Conservation (phyloP, 176 grass and related monocot genomes). For the Avena insularis region DNA sequence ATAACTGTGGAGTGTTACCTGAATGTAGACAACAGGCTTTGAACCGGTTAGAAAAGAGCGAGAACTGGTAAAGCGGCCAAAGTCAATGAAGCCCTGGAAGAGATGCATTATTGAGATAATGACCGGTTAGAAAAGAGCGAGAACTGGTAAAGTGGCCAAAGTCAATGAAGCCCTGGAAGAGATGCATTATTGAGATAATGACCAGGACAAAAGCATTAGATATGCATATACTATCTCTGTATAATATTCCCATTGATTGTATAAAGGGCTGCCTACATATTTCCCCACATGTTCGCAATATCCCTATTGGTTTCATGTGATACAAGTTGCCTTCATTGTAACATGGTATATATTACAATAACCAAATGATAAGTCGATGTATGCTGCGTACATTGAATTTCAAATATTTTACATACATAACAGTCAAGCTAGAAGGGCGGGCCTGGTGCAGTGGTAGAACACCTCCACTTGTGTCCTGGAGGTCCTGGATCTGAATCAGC, state of each 20-base stretch:
- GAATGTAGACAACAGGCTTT: constrained; percentile 70
- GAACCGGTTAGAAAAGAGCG: constrained; percentile 68
- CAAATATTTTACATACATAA: constrained; percentile 37
- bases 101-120: not conserved
- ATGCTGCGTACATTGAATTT: not conserved
- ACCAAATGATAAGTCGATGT: constrained; percentile 26
- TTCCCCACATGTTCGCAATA: not conserved
- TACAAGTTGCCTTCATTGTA: not conserved
- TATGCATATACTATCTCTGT: not conserved
- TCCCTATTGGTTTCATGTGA: not conserved
- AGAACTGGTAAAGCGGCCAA: constrained; percentile 76
- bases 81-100: constrained; percentile 80
- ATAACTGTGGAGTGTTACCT: constrained; percentile 56
- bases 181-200: constrained; percentile 29
- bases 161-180: constrained; percentile 74
- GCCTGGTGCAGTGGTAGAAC: no score
- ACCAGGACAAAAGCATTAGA: constrained; percentile 13
- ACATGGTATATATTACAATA: constrained; percentile 29
- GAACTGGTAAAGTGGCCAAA: constrained; percentile 81
- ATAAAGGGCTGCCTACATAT: not conserved
- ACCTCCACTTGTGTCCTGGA: no score
- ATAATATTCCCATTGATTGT: not conserved
- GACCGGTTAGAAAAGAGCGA: constrained; percentile 66
- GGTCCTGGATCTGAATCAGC: no score
- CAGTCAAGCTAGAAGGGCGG: not conserved